These are phyloP conservation scores for Coemansia biformis DNA, from an alignment of 192 early-diverging fungal genomes.

Conservation along the genomic window DNA sequence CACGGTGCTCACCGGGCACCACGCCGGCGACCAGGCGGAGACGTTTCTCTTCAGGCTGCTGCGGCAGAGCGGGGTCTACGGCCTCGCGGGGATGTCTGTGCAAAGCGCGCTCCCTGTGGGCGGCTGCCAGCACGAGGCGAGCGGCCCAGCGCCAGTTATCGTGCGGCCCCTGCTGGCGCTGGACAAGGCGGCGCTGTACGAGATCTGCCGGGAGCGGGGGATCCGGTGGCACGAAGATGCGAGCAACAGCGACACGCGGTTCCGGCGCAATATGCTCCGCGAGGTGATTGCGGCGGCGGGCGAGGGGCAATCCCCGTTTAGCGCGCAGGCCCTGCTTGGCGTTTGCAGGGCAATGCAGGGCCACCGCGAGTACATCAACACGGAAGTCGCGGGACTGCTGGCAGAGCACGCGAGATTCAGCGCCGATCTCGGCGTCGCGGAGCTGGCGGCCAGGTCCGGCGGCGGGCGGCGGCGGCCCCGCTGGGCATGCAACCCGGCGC, in stretches of 20 bases:
- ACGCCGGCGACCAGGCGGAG: slow-evolving; percentile 48
- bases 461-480: slow-evolving; percentile 1
- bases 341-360: slow-evolving; percentile 34
- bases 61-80: slow-evolving; percentile 36
- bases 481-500: slow-evolving; percentile 24
- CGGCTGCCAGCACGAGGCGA: too few species aligned
- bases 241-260: slow-evolving; percentile 33
- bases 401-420: slow-evolving; percentile 10
- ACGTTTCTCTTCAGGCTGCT: slow-evolving; percentile 43
- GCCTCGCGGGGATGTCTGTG: slow-evolving; percentile 32
- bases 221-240: slow-evolving; percentile 44
- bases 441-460: slow-evolving; percentile 8
- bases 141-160: slow-evolving; percentile 3
- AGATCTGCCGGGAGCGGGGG: slow-evolving; percentile 10
- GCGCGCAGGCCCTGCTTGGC: slow-evolving; percentile 6
- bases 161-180: slow-evolving; percentile 39
- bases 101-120: slow-evolving; percentile 9
- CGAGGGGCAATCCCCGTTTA: slow-evolving; percentile 17
- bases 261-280: slow-evolving; percentile 37
- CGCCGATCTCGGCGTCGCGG: slow-evolving; percentile 6
- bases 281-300: slow-evolving; percentile 13
- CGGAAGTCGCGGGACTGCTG: slow-evolving; percentile 5
- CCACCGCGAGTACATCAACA: slow-evolving; percentile 30
- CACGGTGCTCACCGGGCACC: slow-evolving; percentile 45
- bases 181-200: slow-evolving; percentile 22